phyloP scores from a whole-genome alignment of 768 basidiomycete species.

The Ephemerocybe angulata region DNA sequence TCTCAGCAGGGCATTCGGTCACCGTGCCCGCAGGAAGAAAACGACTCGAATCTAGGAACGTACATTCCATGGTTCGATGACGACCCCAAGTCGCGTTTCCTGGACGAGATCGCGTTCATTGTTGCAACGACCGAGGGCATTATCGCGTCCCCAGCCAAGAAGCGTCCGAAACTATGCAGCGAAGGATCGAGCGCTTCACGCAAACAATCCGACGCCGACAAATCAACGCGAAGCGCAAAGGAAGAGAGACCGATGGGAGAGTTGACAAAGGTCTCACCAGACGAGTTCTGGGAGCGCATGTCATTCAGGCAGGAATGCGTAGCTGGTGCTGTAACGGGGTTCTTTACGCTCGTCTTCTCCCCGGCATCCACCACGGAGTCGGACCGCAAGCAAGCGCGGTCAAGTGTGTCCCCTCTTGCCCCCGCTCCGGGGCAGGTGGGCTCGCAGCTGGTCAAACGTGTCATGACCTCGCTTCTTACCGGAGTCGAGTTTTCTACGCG shows the following conservation, averaged over 20 bases:
- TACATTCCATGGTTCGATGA: constrained; percentile 93
- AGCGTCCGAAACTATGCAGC: constrained; percentile 46
- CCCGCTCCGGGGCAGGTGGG: constrained; percentile 62
- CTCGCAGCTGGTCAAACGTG: constrained; percentile 61
- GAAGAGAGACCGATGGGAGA: constrained; percentile 48
- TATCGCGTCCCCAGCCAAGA: constrained; percentile 53
- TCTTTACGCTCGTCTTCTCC: constrained; percentile 69
- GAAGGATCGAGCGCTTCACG: constrained; percentile 10
- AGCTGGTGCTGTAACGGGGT: constrained; percentile 86
- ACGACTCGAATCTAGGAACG: constrained; percentile 53
- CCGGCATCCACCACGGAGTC: constrained; percentile 17
- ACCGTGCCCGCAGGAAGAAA: constrained; percentile 37
- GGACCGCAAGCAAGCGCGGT: constrained; percentile 7
- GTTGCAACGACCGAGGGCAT: constrained; percentile 49
- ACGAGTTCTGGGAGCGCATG: constrained; percentile 98
- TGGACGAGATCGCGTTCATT: constrained; percentile 84
- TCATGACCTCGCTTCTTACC: constrained; percentile 64
- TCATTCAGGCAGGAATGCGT: constrained; percentile 94
- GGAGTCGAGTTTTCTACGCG: constrained; percentile 74
- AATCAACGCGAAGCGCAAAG: constrained; percentile 22
- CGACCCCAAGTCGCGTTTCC: constrained; percentile 91
- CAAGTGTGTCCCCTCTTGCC: constrained; percentile 39
- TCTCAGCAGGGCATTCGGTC: constrained; percentile 46
- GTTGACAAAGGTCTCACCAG: constrained; percentile 54
- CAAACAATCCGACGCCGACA: constrained; percentile 20